Evolutionary conservation across 208 protist genomes (phyloP), one percentile per base, ranked within the genome.

Genomic region (Strigomonas galati): DNA sequence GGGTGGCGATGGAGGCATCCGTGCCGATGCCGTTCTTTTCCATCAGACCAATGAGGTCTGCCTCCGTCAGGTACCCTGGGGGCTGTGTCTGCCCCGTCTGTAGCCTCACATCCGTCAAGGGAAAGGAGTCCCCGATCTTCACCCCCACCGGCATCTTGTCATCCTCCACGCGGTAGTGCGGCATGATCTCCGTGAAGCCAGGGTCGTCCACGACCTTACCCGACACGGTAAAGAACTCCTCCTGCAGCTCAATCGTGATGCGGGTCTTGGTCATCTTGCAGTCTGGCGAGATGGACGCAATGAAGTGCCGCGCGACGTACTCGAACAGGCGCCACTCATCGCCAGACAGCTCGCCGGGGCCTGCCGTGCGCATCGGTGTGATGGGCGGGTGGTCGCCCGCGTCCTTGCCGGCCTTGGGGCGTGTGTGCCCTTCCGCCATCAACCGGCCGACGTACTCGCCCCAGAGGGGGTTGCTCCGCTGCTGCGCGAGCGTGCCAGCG

Each of bases 1-100:
- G 99, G 68, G 97, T 80, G 2, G 98, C 97, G 67, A 99, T 99
- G 15, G 98, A 99, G 2, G 98, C 98, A 79, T 99, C 99, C 1
- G 98, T 99, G 31, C 98, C 98, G 60, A 99, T 99, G 32, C 95
- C 91, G 67, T 99, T 82, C 62, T 91, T 90, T 58, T 99, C 98
- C 98, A 99, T 99, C 10, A 96, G 57, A 0, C 78, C 74, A 37
- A 99, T 99, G 12, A 99, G 76, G 26, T 99, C 97, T 0, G 97
- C 60, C 78, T 99, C 99, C 1, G 94, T 97, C 9, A 99, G 71
- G 43, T 99, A 92, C n/a, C 76, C 71, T 19, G 98, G 98, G 24
- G 98, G 71, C 61, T 87, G 74, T 19, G 98, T 99, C 51, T 87
- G 79, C 0, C 92, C 87, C 17, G 92, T 74, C 56, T 85, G 79